Base-by-base conservation (phyloP, 2,329 filamentous ascomycete species). In the Scedosporium dehoogii region DNA sequence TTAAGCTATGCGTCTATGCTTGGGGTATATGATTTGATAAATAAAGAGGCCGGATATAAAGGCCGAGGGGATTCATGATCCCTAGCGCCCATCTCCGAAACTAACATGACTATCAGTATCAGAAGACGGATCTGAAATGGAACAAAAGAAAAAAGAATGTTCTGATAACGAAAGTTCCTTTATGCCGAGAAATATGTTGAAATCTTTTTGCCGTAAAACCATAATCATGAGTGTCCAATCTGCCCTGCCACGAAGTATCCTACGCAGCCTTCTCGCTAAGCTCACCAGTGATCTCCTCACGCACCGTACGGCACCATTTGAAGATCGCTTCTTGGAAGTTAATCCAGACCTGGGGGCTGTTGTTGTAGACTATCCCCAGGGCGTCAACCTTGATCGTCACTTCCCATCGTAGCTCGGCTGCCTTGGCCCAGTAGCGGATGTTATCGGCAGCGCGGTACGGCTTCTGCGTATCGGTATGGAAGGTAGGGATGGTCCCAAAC, bases 381-480 rank as follows among this genome's bases (percentile, higher is more conserved):
- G 93, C 91, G 70, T 97, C 91, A 61, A 96, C 81, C 66, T 88
- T 85, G 60, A 97, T 79, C 67, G 89, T 83, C 46, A 92, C 84
- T 75, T 97, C 94, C 87, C 93, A 99, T 62, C 94, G 86, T 63
- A 97, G 80, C 76, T 99, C 92, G 6, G 92, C 92, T 1, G 93
- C 94, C 78, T 99, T 99, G 75, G 90, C 84, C 93, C 94, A 99
- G 79, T 89, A 99, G 48, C 92, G 85, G 65, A 99, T 81, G 73
- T 99, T 99, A 68, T 99, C 94, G 3, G 92, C 91, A 65, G 88
- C 88, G 58, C 94, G 88, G 73, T 99, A 99, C 0, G 94, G 94
- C 75, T 97, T 97, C 64, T 86, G 87, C 9, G 94, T 93, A 73
- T 99, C 92, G n/a, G 86, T 87, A 73, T 97, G 94, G 73, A 89